These are phyloP conservation scores for Suillus variegatus DNA, from an alignment of 768 basidiomycete species.

Conservation along the genomic window DNA sequence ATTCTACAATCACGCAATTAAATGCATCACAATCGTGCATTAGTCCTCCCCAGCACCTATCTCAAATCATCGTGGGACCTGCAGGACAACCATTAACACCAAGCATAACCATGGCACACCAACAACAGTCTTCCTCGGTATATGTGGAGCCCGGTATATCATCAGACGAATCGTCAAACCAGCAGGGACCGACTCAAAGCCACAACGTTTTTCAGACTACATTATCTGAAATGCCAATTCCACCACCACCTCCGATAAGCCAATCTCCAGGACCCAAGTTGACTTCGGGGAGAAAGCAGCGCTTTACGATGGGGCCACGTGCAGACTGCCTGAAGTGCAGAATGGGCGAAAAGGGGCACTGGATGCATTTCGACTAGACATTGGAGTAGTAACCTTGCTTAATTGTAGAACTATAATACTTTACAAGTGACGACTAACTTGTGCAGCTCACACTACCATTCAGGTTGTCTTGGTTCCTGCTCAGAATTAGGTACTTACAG, in stretches of 20 bases:
- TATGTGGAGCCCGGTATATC: slow-evolving; percentile 30
- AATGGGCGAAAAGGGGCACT: slow-evolving; percentile 69
- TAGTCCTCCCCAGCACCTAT: slow-evolving; percentile 1
- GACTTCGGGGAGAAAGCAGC: slow-evolving; percentile 38
- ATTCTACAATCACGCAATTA: slow-evolving; percentile 29
- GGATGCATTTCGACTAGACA: slow-evolving; percentile 59
- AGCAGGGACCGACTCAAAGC: slow-evolving; percentile 9
- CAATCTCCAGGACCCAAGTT: neutral
- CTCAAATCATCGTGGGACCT: neutral
- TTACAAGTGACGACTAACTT: neutral
- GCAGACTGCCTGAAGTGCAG: slow-evolving; percentile 69
- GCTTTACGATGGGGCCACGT: slow-evolving; percentile 72
- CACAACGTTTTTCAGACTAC: neutral
- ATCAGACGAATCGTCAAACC: slow-evolving; percentile 20
- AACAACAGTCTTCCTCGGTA: slow-evolving; percentile 27
- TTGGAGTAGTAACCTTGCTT: neutral
- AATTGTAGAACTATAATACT: neutral
- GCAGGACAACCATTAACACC: neutral
- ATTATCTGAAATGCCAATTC: neutral
- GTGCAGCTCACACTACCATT: neutral
- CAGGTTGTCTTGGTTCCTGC: neutral
- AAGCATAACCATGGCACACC: neutral
- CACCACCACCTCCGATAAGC: neutral
- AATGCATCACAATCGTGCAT: slow-evolving; percentile 16
- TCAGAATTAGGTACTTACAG: neutral